A percentile compares a stretch with the other conserved stretches of the same genome.
phyloP scores from a whole-genome alignment of 2,329 filamentous ascomycete species.

The Nemania abortiva region DNA sequence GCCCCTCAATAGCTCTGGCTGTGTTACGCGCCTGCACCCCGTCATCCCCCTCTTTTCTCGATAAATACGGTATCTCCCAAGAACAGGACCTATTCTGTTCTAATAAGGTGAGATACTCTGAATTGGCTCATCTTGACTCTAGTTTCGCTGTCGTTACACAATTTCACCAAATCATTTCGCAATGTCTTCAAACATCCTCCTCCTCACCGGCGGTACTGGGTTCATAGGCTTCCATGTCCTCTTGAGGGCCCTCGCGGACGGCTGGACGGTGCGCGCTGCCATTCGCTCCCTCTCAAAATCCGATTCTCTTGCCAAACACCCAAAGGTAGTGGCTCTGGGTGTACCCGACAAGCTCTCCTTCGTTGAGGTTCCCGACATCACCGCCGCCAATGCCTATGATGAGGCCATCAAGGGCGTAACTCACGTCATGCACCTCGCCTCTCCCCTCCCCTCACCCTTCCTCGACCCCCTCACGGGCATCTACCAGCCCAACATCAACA shows the following conservation, averaged over 20 bases:
- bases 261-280: slow-evolving; percentile 12
- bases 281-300: slow-evolving; percentile 8
- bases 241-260: slow-evolving; percentile 10
- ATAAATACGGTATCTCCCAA: background rate
- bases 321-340: background rate
- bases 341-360: slow-evolving; percentile 7
- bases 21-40: background rate
- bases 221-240: slow-evolving; percentile 20
- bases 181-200: slow-evolving; percentile 1
- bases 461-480: slow-evolving; percentile 15
- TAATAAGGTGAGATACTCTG: background rate
- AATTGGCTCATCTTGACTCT: background rate
- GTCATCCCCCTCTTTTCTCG: background rate
- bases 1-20: background rate
- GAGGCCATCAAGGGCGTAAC: slow-evolving; percentile 16
- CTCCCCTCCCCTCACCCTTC: slow-evolving; percentile 11
- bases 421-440: slow-evolving; percentile 20
- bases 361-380: slow-evolving; percentile 14
- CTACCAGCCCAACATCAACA: slow-evolving; percentile 18
- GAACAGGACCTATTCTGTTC: background rate
- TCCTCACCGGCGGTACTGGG: slow-evolving; percentile 15
- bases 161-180: background rate
- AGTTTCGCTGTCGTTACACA: too few relatives aligned
- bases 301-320: background rate
- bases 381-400: slow-evolving; percentile 6